Conservation (phyloP, 2,329 filamentous ascomycete genomes). For the Colletotrichum lentis region DNA sequence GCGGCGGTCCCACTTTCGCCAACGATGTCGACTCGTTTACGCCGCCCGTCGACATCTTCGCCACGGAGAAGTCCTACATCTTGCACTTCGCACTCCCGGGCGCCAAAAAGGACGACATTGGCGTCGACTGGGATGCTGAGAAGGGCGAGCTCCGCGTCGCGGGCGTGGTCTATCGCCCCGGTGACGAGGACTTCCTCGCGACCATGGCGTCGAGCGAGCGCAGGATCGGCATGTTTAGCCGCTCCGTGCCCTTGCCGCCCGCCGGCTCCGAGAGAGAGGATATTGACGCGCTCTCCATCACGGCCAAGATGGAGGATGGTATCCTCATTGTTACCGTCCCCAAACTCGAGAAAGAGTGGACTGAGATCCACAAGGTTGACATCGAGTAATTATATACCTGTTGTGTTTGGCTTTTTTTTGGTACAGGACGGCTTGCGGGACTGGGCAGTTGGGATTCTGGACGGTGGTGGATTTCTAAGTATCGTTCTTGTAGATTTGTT, state of each 20-base stretch:
- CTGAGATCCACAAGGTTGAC: constrained; percentile 68
- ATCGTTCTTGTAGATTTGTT: not conserved
- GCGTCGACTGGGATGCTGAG: constrained; percentile 78
- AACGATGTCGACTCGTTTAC: constrained; percentile 57
- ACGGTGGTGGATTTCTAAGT: not conserved
- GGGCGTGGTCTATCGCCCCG: constrained; percentile 77
- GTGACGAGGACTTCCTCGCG: constrained; percentile 73
- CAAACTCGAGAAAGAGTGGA: constrained; percentile 73
- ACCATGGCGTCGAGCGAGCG: constrained; percentile 71
- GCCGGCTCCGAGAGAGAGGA: constrained; percentile 55
- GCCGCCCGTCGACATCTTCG: constrained; percentile 79
- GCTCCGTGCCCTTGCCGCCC: constrained; percentile 69
- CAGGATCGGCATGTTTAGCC: constrained; percentile 77
- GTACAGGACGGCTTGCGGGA: not conserved
- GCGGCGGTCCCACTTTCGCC: constrained; percentile 29
- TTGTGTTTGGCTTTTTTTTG: not conserved
- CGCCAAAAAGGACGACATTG: constrained; percentile 80
- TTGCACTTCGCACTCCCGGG: constrained; percentile 81
- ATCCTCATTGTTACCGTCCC: constrained; percentile 79
- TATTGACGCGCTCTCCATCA: constrained; percentile 73
- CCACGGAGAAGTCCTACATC: constrained; percentile 69
- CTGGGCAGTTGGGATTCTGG: not conserved
- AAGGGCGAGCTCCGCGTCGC: constrained; percentile 71
- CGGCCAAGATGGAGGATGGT: constrained; percentile 80
- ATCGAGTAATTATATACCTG: constrained; percentile 53